Base-by-base conservation (phyloP, 495 filamentous ascomycete genomes). In the Emericellopsis terricola region DNA sequence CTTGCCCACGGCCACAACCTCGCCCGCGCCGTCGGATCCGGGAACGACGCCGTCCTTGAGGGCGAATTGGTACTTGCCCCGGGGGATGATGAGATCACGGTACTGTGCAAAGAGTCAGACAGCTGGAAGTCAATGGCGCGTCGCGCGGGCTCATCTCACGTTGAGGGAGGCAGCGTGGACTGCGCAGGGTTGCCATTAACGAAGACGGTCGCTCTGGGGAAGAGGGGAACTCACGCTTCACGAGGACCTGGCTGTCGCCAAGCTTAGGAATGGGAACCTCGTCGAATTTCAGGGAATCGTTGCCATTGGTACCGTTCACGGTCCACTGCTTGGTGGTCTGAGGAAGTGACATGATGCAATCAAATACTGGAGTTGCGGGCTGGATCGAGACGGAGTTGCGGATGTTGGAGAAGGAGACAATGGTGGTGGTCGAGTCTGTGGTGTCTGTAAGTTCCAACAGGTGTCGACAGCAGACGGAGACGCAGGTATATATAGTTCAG, bases 11-110 rank as follows among this genome's bases (percentile, higher is more conserved):
- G 63, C 65, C 30, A 73, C 48, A 26, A 82, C 65, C 14, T 60
- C 62, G 28, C 74, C 76, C 6, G 75, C 68, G 31, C 72, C 75
- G 45, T 81, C 76, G 33, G 73, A 79, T 31, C 54, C 63, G 0
- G 76, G 71, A 1, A 80, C 56, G 1, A 78, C 59, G 29, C 54
- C 57, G 17, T 60, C 43, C 2, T 45, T 56, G 11, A 60, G 34
- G 2, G 60, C 45, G 46, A 73, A 44, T 3, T 40, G 42, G 29
- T 42, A 51, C 11, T 38, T 29, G 14, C 39, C 36, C 23, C 20
- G 59, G 1, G 71, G 55, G 41, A 80, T 76, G 31, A 71, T 60
- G 24, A 77, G 49, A 41, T 78, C 74, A 28, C 74, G 64, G 46
- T 73, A 80, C 43, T 80, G 16, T n/a, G 2, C n/a, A n/a, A n/a